phyloP scores from a whole-genome alignment of 306 rosid species.

The Medicago lupulina region DNA sequence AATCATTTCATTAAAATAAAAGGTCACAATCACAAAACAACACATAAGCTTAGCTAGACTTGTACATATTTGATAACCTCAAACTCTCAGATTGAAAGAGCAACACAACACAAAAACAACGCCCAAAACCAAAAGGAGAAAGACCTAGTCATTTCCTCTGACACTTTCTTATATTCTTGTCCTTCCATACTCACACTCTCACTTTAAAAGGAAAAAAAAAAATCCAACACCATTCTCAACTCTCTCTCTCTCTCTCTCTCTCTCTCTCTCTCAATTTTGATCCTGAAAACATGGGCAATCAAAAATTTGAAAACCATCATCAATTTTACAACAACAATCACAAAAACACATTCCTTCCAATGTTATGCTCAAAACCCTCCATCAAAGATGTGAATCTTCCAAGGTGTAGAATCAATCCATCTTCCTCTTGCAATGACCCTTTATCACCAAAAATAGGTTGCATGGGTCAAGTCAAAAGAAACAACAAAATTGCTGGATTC shows the following conservation, averaged over 20 bases:
- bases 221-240: background rate
- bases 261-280: background rate
- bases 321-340: constrained; percentile 38
- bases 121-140: background rate
- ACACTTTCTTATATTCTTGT: constrained; percentile 27
- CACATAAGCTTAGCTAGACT: background rate
- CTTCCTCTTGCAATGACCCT: constrained; percentile 55
- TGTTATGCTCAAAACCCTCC: constrained; percentile 77
- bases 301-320: constrained; percentile 42
- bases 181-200: background rate
- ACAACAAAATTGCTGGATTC: constrained; percentile 70
- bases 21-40: constrained; percentile 33
- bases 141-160: constrained; percentile 35
- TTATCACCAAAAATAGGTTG: constrained; percentile 88
- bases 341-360: constrained; percentile 75
- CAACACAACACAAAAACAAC: background rate
- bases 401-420: constrained; percentile 27
- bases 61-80: constrained; percentile 59
- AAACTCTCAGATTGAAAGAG: constrained; percentile 33
- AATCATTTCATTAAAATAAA: background rate
- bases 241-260: background rate
- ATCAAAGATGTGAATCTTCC: constrained; percentile 67
- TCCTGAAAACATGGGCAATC: constrained; percentile 49
- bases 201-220: background rate
- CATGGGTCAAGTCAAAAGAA: constrained; percentile 94